These are phyloP conservation scores for Aurinia saxatilis DNA, from an alignment of 345 rosid genomes.

Conservation along the genomic window DNA sequence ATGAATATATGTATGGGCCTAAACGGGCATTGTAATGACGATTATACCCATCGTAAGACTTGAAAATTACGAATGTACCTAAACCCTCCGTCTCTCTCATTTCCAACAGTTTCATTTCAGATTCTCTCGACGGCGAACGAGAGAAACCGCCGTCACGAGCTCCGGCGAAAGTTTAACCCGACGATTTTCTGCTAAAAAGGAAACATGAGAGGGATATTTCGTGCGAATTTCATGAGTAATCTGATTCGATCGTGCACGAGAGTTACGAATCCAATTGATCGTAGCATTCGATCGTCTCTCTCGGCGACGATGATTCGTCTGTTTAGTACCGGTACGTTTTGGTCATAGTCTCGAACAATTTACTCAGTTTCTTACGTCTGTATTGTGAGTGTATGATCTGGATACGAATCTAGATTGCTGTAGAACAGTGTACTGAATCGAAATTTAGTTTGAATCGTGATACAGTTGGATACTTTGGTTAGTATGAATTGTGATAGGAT, in stretches of 20 bases:
- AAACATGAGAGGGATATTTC: conserved; percentile 25
- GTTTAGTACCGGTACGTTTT: conserved; percentile 39
- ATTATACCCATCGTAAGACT: neutral
- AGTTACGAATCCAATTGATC: conserved; percentile 1
- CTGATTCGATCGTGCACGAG: conserved; percentile 28
- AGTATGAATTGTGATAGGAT: neutral
- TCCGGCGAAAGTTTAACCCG: neutral
- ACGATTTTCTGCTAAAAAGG: neutral
- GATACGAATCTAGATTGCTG: neutral
- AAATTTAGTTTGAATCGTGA: neutral
- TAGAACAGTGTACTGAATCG: neutral
- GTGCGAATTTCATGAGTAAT: conserved; percentile 11
- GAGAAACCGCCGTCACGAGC: conserved; percentile 18
- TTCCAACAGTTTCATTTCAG: neutral
- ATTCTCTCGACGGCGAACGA: conserved; percentile 1
- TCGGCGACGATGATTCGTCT: conserved; percentile 26
- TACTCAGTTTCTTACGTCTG: too few relatives aligned
- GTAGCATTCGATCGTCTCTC: conserved; percentile 11
- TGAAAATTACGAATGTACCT: conserved; percentile 1
- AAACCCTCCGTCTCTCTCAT: neutral
- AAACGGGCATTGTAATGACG: neutral
- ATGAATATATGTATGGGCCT: neutral
- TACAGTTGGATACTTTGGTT: neutral
- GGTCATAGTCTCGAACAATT: too few relatives aligned
- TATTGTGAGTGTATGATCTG: too few relatives aligned